Conservation (phyloP, 2,329 filamentous ascomycete species). For the Pseudogymnoascus sp. region DNA sequence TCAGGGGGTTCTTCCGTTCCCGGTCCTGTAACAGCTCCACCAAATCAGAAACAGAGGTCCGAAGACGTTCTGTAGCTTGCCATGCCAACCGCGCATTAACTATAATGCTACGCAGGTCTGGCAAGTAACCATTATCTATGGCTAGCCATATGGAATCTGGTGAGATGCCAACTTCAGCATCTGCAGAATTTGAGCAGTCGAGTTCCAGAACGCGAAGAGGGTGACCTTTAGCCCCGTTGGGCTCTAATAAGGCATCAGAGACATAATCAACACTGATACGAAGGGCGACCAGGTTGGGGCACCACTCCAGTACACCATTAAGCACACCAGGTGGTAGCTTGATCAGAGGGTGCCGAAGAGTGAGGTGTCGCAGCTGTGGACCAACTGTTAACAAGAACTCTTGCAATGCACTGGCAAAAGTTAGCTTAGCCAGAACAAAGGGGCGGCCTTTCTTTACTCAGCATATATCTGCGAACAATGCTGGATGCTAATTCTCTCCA, state of each 20-base stretch:
- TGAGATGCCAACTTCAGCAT: slow-evolving; percentile 20
- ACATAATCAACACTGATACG: slow-evolving; percentile 28
- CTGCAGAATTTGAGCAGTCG: slow-evolving; percentile 24
- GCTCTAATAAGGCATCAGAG: slow-evolving; percentile 19
- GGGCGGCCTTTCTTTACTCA: background rate
- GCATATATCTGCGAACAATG: slow-evolving; percentile 24
- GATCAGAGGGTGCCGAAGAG: slow-evolving; percentile 27
- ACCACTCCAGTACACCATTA: slow-evolving; percentile 19
- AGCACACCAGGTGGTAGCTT: slow-evolving; percentile 20
- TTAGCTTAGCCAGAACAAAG: slow-evolving; percentile 2
- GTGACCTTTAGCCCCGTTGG: slow-evolving; percentile 14
- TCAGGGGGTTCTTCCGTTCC: slow-evolving; percentile 22
- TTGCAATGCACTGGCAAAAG: slow-evolving; percentile 13
- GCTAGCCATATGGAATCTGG: slow-evolving; percentile 21
- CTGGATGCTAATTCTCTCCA: slow-evolving; percentile 25
- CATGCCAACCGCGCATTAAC: slow-evolving; percentile 26
- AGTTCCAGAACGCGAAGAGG: slow-evolving; percentile 26
- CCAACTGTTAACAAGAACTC: slow-evolving; percentile 20
- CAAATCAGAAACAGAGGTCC: slow-evolving; percentile 20
- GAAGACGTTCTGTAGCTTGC: slow-evolving; percentile 20
- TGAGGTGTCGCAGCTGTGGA: slow-evolving; percentile 22
- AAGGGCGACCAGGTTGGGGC: slow-evolving; percentile 21
- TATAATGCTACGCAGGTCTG: slow-evolving; percentile 24
- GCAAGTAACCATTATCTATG: slow-evolving; percentile 21
- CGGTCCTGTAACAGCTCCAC: slow-evolving; percentile 22